phyloP scores from a whole-genome alignment of 805 yeast species.

The Suhomyces prunicola region DNA sequence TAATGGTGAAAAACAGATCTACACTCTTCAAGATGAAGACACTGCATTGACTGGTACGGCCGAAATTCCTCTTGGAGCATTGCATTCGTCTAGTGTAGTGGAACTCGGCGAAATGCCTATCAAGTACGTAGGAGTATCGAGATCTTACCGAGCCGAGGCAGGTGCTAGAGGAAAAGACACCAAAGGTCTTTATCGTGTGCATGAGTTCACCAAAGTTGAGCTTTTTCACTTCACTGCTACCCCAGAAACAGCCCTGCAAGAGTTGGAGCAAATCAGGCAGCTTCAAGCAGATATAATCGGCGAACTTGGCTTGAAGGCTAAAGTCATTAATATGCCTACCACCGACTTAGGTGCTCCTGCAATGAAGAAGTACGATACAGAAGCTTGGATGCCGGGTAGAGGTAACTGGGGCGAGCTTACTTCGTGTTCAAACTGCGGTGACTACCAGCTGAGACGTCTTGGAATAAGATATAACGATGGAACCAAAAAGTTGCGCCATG shows the following conservation, averaged over 20 bases:
- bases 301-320: slow-evolving; percentile 73
- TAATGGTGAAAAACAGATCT: slow-evolving; percentile 82
- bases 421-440: slow-evolving; percentile 88
- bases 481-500: slow-evolving; percentile 43
- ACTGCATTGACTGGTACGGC: slow-evolving; percentile 89
- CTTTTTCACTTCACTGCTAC: slow-evolving; percentile 66
- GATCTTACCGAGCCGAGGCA: slow-evolving; percentile 93
- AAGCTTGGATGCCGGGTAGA: slow-evolving; percentile 98
- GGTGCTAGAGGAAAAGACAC: slow-evolving; percentile 95
- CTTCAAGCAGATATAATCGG: slow-evolving; percentile 64
- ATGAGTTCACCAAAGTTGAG: slow-evolving; percentile 95
- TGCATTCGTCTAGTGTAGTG: slow-evolving; percentile 53
- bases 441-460: slow-evolving; percentile 83
- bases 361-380: slow-evolving; percentile 84
- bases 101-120: slow-evolving; percentile 43
- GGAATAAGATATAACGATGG: slow-evolving; percentile 53
- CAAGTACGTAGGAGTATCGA: slow-evolving; percentile 72
- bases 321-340: slow-evolving; percentile 84
- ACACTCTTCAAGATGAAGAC: slow-evolving; percentile 52
- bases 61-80: slow-evolving; percentile 88
- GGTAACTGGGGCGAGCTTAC: slow-evolving; percentile 90
- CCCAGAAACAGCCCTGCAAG: slow-evolving; percentile 43
- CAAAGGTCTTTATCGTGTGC: slow-evolving; percentile 88
- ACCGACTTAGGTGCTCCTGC: slow-evolving; percentile 95
- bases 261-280: slow-evolving; percentile 56